Conservation (phyloP, 2,329 filamentous ascomycete genomes). For the Arthrobotrys pseudoclavata region DNA sequence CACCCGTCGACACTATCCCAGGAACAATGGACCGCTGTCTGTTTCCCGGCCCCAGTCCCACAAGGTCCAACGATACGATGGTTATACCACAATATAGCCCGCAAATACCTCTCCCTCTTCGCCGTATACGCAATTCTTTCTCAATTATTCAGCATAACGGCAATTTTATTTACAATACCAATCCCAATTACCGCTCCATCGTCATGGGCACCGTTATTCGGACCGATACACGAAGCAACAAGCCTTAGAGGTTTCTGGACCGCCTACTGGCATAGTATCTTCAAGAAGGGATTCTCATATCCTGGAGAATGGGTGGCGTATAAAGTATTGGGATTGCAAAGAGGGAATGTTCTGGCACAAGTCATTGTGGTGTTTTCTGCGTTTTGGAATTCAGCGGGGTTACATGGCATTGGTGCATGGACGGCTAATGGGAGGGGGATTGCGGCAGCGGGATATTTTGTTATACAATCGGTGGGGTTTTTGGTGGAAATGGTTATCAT, state of each 20-base stretch:
- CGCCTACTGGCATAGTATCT: conserved; percentile 47
- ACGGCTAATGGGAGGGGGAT: conserved; percentile 29
- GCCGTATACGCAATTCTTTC: conserved; percentile 45
- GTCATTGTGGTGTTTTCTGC: conserved; percentile 35
- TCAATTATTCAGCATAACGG: conserved; percentile 45
- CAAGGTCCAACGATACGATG: conserved; percentile 7
- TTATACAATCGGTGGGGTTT: conserved; percentile 47
- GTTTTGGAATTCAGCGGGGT: conserved; percentile 44
- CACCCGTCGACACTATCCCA: conserved; percentile 22
- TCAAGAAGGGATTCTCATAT: conserved; percentile 53
- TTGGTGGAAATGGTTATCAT: conserved; percentile 30
- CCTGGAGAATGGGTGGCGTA: conserved; percentile 49
- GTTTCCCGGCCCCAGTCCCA: conserved; percentile 25
- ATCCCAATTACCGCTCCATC: conserved; percentile 22
- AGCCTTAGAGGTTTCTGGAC: conserved; percentile 51
- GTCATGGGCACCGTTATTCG: conserved; percentile 46
- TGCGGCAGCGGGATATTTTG: conserved; percentile 33
- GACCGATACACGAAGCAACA: conserved; percentile 24
- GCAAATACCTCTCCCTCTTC: conserved; percentile 44
- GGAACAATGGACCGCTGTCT: conserved; percentile 23
- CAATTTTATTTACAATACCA: conserved; percentile 36
- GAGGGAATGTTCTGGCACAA: conserved; percentile 32
- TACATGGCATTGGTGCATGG: conserved; percentile 47
- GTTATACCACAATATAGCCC: conserved; percentile 36
- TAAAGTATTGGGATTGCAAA: conserved; percentile 17